Percentiles rank a stretch among this genome's conserved stretches.
These are phyloP conservation scores for Acanthamoeba castellanii DNA, from an alignment of 208 protist species.

Conservation along the genomic window DNA sequence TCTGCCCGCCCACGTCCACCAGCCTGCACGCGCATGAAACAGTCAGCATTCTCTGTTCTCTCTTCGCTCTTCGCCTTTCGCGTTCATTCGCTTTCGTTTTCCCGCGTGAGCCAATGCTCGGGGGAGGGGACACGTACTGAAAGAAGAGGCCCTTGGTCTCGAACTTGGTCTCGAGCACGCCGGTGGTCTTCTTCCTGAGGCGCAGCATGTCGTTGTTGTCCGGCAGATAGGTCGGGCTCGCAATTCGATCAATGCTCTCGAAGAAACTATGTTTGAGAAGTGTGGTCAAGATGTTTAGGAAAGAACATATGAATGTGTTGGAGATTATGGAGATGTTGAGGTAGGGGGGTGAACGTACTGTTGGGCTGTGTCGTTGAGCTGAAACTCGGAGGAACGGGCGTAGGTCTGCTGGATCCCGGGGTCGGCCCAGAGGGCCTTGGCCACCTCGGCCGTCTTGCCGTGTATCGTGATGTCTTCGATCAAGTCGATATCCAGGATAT, in stretches of 20 bases:
- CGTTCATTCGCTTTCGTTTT: too few relatives aligned
- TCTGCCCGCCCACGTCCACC: constrained; percentile 93
- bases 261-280: constrained; percentile 81
- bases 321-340: neutral
- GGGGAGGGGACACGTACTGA: neutral
- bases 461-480: neutral
- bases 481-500: neutral
- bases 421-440: constrained; percentile 85
- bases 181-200: constrained; percentile 88
- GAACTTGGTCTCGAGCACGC: constrained; percentile 89
- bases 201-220: constrained; percentile 87
- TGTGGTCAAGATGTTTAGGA: too few relatives aligned
- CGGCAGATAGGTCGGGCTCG: neutral
- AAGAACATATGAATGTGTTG: neutral
- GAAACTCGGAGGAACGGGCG: constrained; percentile 82
- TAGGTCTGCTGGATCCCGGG: constrained; percentile 85
- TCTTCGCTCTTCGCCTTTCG: too few relatives aligned
- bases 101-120: neutral
- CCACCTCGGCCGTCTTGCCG: constrained; percentile 33
- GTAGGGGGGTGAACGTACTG: constrained; percentile 82
- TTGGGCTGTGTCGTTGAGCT: constrained; percentile 87
- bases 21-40: constrained; percentile 71
- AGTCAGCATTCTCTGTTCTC: neutral
- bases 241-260: neutral
- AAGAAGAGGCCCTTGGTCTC: constrained; percentile 53